These are phyloP conservation scores for Phaffomyces thermotolerans DNA, from an alignment of 805 yeast genomes.

Conservation along the genomic window DNA sequence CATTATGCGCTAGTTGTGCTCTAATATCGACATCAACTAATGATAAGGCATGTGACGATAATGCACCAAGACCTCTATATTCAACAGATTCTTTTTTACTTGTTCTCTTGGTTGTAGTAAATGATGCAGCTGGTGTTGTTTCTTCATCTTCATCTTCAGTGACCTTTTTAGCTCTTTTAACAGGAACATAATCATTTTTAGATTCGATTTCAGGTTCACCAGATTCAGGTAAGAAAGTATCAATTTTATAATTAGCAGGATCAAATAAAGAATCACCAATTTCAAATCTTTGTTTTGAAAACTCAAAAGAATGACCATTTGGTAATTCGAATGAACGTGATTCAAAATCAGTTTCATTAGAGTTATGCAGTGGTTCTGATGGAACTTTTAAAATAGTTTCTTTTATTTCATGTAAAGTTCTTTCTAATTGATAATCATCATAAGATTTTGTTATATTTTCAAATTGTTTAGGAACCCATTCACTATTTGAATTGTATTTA, in stretches of 20 bases:
- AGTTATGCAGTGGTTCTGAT: constrained; percentile 29
- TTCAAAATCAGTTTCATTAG: constrained; percentile 19
- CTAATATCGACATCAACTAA: constrained; percentile 74
- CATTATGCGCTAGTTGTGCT: constrained; percentile 81
- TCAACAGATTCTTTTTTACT: constrained; percentile 19
- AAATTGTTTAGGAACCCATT: constrained; percentile 19
- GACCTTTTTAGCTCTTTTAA: constrained; percentile 44
- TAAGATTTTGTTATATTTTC: constrained; percentile 32
- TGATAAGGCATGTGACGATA: constrained; percentile 48
- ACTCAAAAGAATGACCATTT: constrained; percentile 59
- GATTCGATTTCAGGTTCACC: constrained; percentile 42
- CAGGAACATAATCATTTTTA: constrained; percentile 65
- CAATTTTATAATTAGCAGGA: constrained; percentile 41
- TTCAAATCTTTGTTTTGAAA: constrained; percentile 52
- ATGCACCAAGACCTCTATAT: constrained; percentile 47
- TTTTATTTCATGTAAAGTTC: constrained; percentile 64
- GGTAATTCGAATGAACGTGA: constrained; percentile 64
- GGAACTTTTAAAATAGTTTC: constrained; percentile 56
- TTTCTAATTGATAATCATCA: constrained; percentile 47
- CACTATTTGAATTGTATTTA: constrained; percentile 27
- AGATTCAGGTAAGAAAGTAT: constrained; percentile 34
- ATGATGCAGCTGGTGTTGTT: constrained; percentile 16
- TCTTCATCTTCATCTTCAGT: constrained; percentile 28
- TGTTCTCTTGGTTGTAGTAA: constrained; percentile 21
- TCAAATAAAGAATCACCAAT: constrained; percentile 70